Conservation (phyloP, 208 protist genomes). For the Porcisia hertigi region DNA sequence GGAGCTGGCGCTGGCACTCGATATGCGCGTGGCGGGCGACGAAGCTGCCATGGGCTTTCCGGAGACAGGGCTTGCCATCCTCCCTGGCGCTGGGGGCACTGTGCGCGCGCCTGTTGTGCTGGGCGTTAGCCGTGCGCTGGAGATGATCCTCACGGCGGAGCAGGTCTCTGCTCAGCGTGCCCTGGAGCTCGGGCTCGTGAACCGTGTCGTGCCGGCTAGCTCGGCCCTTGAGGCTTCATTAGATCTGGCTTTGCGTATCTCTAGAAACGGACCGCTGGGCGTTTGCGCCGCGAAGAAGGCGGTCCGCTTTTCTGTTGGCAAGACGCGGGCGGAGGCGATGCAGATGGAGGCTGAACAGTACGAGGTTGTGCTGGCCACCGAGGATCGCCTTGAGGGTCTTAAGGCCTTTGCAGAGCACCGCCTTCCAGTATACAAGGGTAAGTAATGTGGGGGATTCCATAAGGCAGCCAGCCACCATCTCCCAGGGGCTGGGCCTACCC, state of each 20-base stretch:
- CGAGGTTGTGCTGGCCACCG: conserved; percentile 80
- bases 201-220: conserved; percentile 59
- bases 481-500: background rate
- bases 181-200: conserved; percentile 71
- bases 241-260: conserved; percentile 51
- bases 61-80: conserved; percentile 91
- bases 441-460: conserved; percentile 31
- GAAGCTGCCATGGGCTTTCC: conserved; percentile 70
- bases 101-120: conserved; percentile 78
- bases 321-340: conserved; percentile 65
- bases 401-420: conserved; percentile 92
- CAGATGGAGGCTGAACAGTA: conserved; percentile 75
- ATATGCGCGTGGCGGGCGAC: conserved; percentile 73
- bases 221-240: conserved; percentile 34
- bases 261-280: conserved; percentile 81
- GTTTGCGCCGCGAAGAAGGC: conserved; percentile 85
- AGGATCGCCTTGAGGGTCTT: conserved; percentile 91
- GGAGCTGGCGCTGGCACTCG: conserved; percentile 86
- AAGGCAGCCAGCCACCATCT: background rate
- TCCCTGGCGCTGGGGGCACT: conserved; percentile 93
- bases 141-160: conserved; percentile 90
- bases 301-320: conserved; percentile 63
- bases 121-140: conserved; percentile 80
- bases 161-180: conserved; percentile 57
- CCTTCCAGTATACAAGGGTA: conserved; percentile 80